Base-by-base conservation (phyloP, 495 filamentous ascomycete genomes). In the Penicillium ucsense region DNA sequence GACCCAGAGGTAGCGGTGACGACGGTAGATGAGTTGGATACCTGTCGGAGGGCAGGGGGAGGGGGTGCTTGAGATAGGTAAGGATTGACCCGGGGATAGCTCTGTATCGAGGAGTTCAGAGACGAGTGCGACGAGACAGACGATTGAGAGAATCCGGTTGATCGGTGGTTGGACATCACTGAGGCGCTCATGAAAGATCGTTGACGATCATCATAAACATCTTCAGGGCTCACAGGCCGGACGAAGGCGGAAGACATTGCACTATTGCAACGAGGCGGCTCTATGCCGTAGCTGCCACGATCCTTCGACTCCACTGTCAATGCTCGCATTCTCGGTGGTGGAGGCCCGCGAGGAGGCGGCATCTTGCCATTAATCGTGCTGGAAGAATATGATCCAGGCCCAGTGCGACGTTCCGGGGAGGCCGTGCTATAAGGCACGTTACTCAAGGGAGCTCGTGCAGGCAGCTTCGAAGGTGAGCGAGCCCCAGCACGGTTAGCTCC, bases 281-380 rank as follows among this genome's bases (percentile, higher is more conserved):
- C 81, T 31, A 66, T 66, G 1, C 80, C 38, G 74, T 86, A 65
- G 51, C 60, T 59, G 35, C 75, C 74, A n/a, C 84, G 82, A 44
- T 72, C 66, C 10, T 81, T 82, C 1, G 83, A 83, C 11, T 84
- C 70, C 29, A 83, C 82, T 8, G 92, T 81, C 48, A 74, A 55
- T 0, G 90, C 88, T 52, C 89, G 79, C 89, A 95, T 94, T 60
- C 88, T 86, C 32, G 89, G 89, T 32, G 89, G 89, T 32, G 89
- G 89, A 31, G 89, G 88, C 10, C 82, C 83, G 51, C 84, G 63
- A 57, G 80, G 69, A 51, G 79, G 66, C 43, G 74, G 71, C 70
- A 84, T 77, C 62, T 81, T 84, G 41, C 79, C 63, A 43, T 63
- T 73, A 39, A 82, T 60, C 11, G 74, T 81, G 49, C 65, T 71